phyloP scores from a whole-genome alignment of 257 asterid species.

The Solanum pennellii region DNA sequence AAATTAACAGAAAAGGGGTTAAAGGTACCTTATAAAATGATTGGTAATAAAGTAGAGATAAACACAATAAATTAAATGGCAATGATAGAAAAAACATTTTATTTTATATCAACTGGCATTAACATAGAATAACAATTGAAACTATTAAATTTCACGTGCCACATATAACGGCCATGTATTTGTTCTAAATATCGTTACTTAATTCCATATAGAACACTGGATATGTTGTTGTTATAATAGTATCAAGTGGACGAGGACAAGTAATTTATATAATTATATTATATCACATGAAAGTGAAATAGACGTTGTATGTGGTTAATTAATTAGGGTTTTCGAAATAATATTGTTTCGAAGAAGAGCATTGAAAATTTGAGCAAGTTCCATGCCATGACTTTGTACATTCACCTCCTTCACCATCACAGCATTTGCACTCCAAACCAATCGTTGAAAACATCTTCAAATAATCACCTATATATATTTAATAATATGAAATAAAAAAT shows the following conservation, averaged over 20 bases:
- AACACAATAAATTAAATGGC: background rate
- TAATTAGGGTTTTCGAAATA: background rate
- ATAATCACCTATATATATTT: background rate
- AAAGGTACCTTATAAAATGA: background rate
- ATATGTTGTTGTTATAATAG: background rate
- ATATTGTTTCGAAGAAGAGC: constrained; percentile 8
- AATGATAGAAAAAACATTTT: background rate
- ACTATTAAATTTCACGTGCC: background rate
- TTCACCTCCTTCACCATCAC: background rate
- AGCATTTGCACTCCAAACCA: constrained; percentile 13
- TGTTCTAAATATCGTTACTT: background rate
- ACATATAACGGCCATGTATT: background rate
- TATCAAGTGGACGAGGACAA: background rate
- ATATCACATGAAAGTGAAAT: background rate
- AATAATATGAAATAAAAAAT: background rate
- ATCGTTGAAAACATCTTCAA: background rate
- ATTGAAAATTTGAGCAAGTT: constrained; percentile 5
- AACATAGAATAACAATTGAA: background rate
- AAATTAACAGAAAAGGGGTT: background rate
- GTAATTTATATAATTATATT: too few relatives aligned
- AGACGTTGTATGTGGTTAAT: background rate
- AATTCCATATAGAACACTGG: background rate
- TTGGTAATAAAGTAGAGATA: background rate
- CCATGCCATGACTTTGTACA: constrained; percentile 7
- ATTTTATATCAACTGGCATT: background rate